Evolutionary conservation across 345 rosid genomes (phyloP).

Genomic region (Salix caprea): DNA sequence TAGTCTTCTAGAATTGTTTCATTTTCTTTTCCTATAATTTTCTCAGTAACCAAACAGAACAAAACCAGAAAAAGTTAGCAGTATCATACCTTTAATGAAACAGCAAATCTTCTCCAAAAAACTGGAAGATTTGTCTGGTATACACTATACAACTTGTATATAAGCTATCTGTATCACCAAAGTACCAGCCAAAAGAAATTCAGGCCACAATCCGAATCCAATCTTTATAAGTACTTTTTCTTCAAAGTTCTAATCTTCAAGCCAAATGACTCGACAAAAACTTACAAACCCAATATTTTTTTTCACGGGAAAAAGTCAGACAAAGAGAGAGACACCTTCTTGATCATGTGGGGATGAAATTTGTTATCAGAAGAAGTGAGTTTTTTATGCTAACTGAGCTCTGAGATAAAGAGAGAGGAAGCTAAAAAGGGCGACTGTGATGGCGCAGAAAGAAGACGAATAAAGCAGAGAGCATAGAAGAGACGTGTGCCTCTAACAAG

Average conservation of each 20-base stretch:
- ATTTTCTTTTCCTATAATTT: not conserved
- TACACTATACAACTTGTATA: not conserved
- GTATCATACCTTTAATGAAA: not conserved
- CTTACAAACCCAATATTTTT: not conserved
- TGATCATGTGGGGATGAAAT: not conserved
- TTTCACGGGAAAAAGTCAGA: not conserved
- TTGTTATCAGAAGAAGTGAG: not conserved
- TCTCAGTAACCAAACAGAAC: not conserved
- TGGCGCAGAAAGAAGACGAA: not conserved
- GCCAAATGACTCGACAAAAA: not conserved
- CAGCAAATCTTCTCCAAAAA: slow-evolving; percentile 6
- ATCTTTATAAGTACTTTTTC: not conserved
- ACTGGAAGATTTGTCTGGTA: slow-evolving; percentile 1
- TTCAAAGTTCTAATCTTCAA: not conserved
- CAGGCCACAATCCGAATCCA: not conserved
- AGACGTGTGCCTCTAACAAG: not conserved
- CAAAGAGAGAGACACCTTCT: not conserved
- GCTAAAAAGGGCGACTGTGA: not conserved
- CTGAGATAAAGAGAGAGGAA: not conserved
- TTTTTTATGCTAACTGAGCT: not conserved
- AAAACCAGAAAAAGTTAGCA: not conserved
- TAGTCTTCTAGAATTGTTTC: not conserved
- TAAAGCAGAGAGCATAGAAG: not conserved
- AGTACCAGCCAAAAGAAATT: not conserved
- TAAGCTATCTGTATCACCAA: not conserved